phyloP scores from a whole-genome alignment of 495 filamentous ascomycete genomes.

The Neurospora africana region DNA sequence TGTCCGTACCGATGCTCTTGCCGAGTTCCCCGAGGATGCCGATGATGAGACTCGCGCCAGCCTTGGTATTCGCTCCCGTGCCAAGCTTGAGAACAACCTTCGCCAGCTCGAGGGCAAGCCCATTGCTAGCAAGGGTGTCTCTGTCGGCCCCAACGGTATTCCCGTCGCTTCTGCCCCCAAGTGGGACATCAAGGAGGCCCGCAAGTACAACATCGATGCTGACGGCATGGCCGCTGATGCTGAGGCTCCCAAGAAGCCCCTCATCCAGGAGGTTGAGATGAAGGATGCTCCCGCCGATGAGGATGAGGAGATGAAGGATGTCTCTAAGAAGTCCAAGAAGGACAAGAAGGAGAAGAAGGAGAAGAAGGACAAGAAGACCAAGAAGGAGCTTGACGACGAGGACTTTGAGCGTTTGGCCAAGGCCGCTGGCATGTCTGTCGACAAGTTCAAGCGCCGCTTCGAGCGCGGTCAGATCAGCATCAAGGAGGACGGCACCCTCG shows the following conservation, averaged over 20 bases:
- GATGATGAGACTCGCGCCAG: constrained; percentile 79
- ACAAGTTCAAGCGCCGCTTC: constrained; percentile 54
- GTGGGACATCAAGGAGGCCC: constrained; percentile 86
- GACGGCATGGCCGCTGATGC: constrained; percentile 73
- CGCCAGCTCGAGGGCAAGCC: constrained; percentile 85
- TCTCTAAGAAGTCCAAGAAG: constrained; percentile 25
- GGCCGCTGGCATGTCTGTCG: constrained; percentile 51
- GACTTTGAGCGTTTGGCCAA: constrained; percentile 45
- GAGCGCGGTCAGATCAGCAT: constrained; percentile 55
- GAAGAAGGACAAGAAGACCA: constrained; percentile 12
- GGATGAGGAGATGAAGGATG: constrained; percentile 20
- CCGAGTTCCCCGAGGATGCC: constrained; percentile 59
- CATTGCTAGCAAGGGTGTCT: constrained; percentile 61
- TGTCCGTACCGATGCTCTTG: constrained; percentile 84
- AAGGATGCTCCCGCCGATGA: constrained; percentile 33
- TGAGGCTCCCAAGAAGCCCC: constrained; percentile 45
- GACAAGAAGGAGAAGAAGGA: constrained; percentile 33
- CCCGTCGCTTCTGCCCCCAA: constrained; percentile 49
- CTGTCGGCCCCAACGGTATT: constrained; percentile 63
- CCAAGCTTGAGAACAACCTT: constrained; percentile 76
- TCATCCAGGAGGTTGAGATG: constrained; percentile 47
- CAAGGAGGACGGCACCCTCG: constrained; percentile 44
- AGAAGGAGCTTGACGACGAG: constrained; percentile 38
- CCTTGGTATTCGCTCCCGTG: constrained; percentile 61
- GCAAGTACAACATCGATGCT: constrained; percentile 91